phyloP scores from a whole-genome alignment of 257 asterid genomes.

The Orobanche coerulescens region DNA sequence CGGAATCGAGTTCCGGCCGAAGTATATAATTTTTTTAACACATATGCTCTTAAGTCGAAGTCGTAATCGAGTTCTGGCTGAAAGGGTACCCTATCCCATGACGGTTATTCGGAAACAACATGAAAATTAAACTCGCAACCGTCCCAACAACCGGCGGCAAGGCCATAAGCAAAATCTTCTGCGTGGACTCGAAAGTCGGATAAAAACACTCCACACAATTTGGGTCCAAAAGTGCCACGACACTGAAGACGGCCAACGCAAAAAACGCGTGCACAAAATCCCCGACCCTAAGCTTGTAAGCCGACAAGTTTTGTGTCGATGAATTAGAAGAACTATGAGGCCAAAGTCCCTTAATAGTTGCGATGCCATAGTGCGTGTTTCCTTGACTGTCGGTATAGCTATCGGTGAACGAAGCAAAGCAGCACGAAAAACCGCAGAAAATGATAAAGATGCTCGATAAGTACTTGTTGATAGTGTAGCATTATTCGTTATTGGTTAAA shows the following conservation, averaged over 20 bases:
- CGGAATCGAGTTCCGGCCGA: too few relatives aligned
- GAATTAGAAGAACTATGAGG: conserved; percentile 24
- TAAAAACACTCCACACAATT: conserved; percentile 58
- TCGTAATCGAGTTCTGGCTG: conserved; percentile 7
- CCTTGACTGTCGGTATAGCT: conserved; percentile 60
- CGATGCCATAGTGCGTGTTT: conserved; percentile 46
- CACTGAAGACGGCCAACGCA: conserved; percentile 46
- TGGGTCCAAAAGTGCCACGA: conserved; percentile 51
- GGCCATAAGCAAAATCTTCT: conserved; percentile 49
- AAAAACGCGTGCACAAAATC: conserved; percentile 62
- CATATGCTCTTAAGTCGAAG: conserved; percentile 11
- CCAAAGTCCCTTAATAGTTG: conserved; percentile 65
- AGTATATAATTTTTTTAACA: neutral
- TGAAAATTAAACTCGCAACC: conserved; percentile 39
- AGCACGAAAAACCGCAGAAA: conserved; percentile 49
- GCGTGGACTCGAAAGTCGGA: conserved; percentile 49
- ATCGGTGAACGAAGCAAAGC: conserved; percentile 69
- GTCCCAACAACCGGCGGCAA: conserved; percentile 61
- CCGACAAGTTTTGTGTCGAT: conserved; percentile 29
- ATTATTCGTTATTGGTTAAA: conserved; percentile 66
- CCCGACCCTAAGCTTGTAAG: conserved; percentile 43
- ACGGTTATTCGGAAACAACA: conserved; percentile 54
- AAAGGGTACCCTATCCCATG: conserved; percentile 75
- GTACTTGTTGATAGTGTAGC: conserved; percentile 46
- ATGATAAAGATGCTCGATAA: conserved; percentile 37